A percentile compares a stretch with the other conserved stretches of the same genome.
Evolutionary conservation across 306 rosid species (phyloP).

Genomic region (Quercus mongolica): DNA sequence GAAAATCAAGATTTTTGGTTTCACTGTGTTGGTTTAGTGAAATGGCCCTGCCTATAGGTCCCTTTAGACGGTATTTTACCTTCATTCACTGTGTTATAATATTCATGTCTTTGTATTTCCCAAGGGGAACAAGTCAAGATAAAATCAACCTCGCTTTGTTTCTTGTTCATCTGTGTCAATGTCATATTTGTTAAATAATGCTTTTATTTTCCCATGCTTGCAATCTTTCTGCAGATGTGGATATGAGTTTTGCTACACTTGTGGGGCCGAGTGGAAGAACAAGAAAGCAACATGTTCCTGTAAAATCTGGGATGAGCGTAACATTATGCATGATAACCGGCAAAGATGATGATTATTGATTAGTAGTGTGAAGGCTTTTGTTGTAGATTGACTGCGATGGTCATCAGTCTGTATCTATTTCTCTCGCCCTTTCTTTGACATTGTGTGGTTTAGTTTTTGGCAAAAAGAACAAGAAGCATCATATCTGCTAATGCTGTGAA

Average conservation of each 20-base stretch:
- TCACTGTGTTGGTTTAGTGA: neutral
- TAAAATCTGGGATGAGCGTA: conserved; percentile 44
- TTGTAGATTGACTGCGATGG: too few species aligned
- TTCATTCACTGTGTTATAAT: neutral
- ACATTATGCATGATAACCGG: conserved; percentile 3
- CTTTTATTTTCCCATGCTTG: neutral
- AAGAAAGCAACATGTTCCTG: conserved; percentile 49
- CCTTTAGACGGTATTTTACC: neutral
- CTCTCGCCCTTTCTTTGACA: too few species aligned
- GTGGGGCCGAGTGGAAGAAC: conserved; percentile 55
- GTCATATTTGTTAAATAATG: neutral
- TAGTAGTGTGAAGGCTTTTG: too few species aligned
- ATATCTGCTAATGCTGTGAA: too few species aligned
- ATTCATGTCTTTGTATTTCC: neutral
- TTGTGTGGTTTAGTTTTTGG: too few species aligned
- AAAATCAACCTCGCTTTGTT: neutral
- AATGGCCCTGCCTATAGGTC: neutral
- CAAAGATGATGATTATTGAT: too few species aligned
- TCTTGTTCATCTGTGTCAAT: neutral
- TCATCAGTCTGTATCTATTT: too few species aligned
- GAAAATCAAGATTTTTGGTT: neutral
- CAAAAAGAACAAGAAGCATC: too few species aligned
- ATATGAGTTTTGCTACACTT: conserved; percentile 53
- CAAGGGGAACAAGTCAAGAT: neutral
- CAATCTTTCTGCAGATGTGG: conserved; percentile 38